Base-by-base conservation (phyloP, 2,329 filamentous ascomycete genomes). In the Sarocladium strictum region DNA sequence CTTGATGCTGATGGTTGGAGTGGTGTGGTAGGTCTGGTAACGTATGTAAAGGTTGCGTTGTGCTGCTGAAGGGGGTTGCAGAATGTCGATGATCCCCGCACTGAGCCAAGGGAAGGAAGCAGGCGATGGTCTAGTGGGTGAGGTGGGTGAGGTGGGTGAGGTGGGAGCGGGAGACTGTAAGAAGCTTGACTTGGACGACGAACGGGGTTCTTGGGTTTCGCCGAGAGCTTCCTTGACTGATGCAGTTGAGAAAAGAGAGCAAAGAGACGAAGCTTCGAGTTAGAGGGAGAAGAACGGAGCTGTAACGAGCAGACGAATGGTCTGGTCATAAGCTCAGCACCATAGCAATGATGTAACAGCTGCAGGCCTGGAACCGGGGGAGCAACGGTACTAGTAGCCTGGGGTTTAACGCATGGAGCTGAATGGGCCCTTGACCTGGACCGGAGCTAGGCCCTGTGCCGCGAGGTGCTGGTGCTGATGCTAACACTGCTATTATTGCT, bases 331-430 rank as follows among this genome's bases (percentile, higher is more conserved):
- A 19, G 50, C 50, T 53, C 50, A 53, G 27, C 47, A 51, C 33
- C 14, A 14, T 23, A 37, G 49, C 50, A 53, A 53, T 53, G 50
- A 53, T 53, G 50, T 53, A 53, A 53, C 50, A 29, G 35, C 32
- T 53, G 19, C 50, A 53, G 43, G 43, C 24, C 43, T 47, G 29
- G 43, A 27, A 47, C 43, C 43, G 43, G 43, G 43, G 43, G 43
- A 47, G 43, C 23, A 29, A 7, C 43, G n/a, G n/a, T n/a, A n/a
- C 3, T 11, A 53, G 12, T 14, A 33, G 47, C 26, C 47, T 51
- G 47, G 47, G 47, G 47, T 51, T 51, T 29, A 35, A 47, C 15
- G n/a, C 40, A 23, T 21, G 21, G 40, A 43, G 17, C 40, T 43
- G 40, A 24, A 43, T 38, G 35, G 32, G 35, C 35, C 35, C n/a